Evolutionary conservation across 225 moss, liverwort and hornwort genomes (phyloP).

Genomic region (Marchantia paleacea): DNA sequence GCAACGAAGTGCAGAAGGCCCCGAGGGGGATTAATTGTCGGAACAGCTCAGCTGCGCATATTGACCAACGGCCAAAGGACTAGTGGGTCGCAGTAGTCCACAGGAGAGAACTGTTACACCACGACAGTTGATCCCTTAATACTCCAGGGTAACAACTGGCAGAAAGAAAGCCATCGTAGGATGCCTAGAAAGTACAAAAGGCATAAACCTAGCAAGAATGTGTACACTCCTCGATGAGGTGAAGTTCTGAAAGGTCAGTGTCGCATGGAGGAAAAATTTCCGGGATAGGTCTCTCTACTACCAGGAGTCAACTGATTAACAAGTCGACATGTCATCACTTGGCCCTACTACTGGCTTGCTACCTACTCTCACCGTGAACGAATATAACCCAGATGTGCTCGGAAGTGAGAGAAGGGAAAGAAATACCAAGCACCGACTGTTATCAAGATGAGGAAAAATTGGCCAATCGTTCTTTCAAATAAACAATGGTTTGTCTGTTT

Average conservation of each 20-base stretch:
- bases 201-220: not conserved
- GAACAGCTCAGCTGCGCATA: not conserved
- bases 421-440: too few relatives aligned
- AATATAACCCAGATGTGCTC: too few relatives aligned
- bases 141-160: not conserved
- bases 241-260: too few relatives aligned
- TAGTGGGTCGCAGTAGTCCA: not conserved
- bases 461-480: not conserved
- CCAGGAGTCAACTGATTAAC: too few relatives aligned
- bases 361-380: too few relatives aligned
- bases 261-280: too few relatives aligned
- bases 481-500: conserved; percentile 1
- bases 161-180: not conserved
- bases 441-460: not conserved
- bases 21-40: not conserved
- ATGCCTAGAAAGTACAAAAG: not conserved
- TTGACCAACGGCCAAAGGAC: not conserved
- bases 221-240: too few relatives aligned
- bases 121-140: not conserved
- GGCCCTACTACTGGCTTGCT: too few relatives aligned
- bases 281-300: too few relatives aligned
- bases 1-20: not conserved
- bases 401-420: too few relatives aligned
- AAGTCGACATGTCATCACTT: too few relatives aligned
- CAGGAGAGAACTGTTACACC: not conserved